phyloP scores from a whole-genome alignment of 257 asterid species.

The Lavandula angustifolia region DNA sequence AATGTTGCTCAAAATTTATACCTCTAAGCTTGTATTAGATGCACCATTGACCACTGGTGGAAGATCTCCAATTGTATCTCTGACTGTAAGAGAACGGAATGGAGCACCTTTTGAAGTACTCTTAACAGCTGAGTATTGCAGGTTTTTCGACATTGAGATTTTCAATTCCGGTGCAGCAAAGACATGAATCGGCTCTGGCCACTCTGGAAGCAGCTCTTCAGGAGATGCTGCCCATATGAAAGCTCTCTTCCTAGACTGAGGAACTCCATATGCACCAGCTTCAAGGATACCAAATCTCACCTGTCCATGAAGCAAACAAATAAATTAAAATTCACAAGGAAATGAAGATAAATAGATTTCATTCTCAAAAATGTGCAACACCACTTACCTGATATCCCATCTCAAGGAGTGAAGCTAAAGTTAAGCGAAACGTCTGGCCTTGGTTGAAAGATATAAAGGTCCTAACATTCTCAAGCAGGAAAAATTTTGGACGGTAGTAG shows the following conservation, averaged over 20 bases:
- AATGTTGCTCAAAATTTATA: constrained; percentile 24
- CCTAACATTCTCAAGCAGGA: constrained; percentile 94
- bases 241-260: constrained; percentile 95
- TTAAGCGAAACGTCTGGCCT: constrained; percentile 90
- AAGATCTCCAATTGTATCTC: constrained; percentile 95
- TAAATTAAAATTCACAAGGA: background rate
- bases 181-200: constrained; percentile 99
- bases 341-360: constrained; percentile 9
- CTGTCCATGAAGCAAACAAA: constrained; percentile 38
- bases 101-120: constrained; percentile 92
- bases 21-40: constrained; percentile 61
- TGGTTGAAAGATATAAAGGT: constrained; percentile 93
- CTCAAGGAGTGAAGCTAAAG: constrained; percentile 91
- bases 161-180: constrained; percentile 80
- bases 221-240: constrained; percentile 98
- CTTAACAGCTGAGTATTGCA: constrained; percentile 74
- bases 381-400: constrained; percentile 89
- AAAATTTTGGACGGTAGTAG: constrained; percentile 83
- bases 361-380: constrained; percentile 20
- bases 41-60: constrained; percentile 91
- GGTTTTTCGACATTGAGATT: constrained; percentile 57
- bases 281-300: constrained; percentile 94
- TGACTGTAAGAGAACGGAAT: constrained; percentile 90
- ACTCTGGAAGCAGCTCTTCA: constrained; percentile 84
- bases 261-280: constrained; percentile 95